Base-by-base conservation (phyloP, 2,329 filamentous ascomycete genomes). In the Rhytidhysteron rufulum region DNA sequence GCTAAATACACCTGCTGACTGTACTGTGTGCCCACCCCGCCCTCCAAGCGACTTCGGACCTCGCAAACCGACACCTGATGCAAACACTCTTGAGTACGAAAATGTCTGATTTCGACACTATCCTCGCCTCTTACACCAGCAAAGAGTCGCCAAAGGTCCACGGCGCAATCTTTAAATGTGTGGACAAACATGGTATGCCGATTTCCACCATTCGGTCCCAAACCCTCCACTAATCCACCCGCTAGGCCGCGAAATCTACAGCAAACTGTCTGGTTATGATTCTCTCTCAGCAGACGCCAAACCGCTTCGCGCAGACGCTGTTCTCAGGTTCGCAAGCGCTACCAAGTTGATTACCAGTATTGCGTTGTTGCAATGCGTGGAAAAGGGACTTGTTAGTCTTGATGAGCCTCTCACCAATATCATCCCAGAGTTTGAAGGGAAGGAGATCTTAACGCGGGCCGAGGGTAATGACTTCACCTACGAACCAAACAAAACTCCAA, bases 261-360 rank as follows among this genome's bases (percentile, higher is more conserved):
- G 21, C 30, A 38, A 39, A 21, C 21, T 39, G 11, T 27, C 40
- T 22, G 40, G 40, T 16, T 42, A 36, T 20, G 20, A 32, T 15
- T 41, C 38, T 11, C 18, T 44, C 17, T n/a, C 33, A 5, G 24
- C 38, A 11, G 27, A 34, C 29, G 38, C 38, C 11, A 5, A 18
- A 13, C 38, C 39, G 17, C 27, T 41, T 8, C 20, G 15, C 9
- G 33, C 37, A 31, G 43, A 55, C 11, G 41, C 33, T 24, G 44
- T 48, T 17, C 37, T 55, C 37, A 50, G 45, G 42, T 41, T 54
- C 17, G 52, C 52, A 7, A 49, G 44, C 3, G 46, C 44, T 31
- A 57, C 50, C 5, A 57, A 57, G 35, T 38, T 54, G n/a, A 35
- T 55, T 16, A 50, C 49, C 20, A 44, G 34, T 13, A 41, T 57